Conservation (phyloP, 106 monocot species). For the Acorus calamus region DNA sequence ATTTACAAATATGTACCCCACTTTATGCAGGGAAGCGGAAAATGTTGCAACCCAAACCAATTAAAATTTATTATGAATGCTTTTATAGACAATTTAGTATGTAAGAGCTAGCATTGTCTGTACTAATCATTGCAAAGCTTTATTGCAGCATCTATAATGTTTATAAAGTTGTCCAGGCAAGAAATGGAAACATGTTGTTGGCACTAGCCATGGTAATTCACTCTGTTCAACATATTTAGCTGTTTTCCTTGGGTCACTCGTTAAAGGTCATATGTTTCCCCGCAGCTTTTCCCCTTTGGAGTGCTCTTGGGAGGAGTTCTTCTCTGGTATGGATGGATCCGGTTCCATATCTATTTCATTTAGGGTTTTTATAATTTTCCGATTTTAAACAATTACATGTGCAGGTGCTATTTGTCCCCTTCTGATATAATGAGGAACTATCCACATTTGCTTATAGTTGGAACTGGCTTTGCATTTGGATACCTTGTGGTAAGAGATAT, state of each 20-base stretch:
- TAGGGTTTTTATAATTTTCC: conserved; percentile 1
- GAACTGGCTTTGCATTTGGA: conserved; percentile 99
- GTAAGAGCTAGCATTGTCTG: too few species aligned
- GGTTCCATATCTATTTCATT: neutral
- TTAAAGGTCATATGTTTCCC: conserved; percentile 1
- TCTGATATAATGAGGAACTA: conserved; percentile 78
- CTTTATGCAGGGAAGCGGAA: too few species aligned
- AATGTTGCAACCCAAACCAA: too few species aligned
- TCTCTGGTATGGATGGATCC: conserved; percentile 46
- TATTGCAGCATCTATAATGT: conserved; percentile 71
- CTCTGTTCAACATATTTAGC: neutral
- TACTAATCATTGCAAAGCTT: neutral
- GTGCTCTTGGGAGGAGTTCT: conserved; percentile 65
- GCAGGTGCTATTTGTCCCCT: conserved; percentile 77
- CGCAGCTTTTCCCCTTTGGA: conserved; percentile 77
- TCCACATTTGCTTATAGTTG: conserved; percentile 82
- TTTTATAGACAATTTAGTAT: too few species aligned
- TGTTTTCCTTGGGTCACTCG: neutral
- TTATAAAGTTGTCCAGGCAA: conserved; percentile 60
- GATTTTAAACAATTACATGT: neutral
- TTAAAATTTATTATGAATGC: too few species aligned
- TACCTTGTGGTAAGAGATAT: conserved; percentile 77
- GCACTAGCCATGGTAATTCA: conserved; percentile 91
- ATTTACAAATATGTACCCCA: too few species aligned
- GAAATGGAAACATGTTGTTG: conserved; percentile 81